Conservation (phyloP, 768 basidiomycete genomes). For the Saitozyma sp. region DNA sequence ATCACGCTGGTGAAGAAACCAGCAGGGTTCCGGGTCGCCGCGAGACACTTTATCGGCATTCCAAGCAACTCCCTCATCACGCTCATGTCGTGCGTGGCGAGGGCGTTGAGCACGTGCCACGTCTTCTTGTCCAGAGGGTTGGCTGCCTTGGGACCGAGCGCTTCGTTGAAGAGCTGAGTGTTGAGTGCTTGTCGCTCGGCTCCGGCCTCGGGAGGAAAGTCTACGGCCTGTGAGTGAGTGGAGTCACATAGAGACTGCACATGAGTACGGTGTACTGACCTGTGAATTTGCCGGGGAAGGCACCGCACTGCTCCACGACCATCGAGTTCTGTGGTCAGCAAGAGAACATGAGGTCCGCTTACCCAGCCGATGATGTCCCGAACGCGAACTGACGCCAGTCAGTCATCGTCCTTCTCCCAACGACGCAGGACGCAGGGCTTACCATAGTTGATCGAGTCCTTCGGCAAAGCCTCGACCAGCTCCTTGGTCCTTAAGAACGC, state of each 20-base stretch:
- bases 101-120: slow-evolving; percentile 31
- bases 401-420: no score
- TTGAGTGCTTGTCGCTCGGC: background rate
- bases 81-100: slow-evolving; percentile 45
- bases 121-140: slow-evolving; percentile 4
- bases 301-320: slow-evolving; percentile 16
- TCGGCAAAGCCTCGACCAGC: slow-evolving; percentile 12
- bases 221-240: slow-evolving; percentile 1
- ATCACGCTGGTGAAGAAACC: slow-evolving; percentile 11
- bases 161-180: background rate
- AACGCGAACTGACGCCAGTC: slow-evolving; percentile 13
- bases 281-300: slow-evolving; percentile 22
- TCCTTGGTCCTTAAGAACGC: slow-evolving; percentile 40
- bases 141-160: slow-evolving; percentile 21
- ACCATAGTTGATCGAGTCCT: slow-evolving; percentile 13
- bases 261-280: background rate
- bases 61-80: slow-evolving; percentile 49
- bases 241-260: background rate
- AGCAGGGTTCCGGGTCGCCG: slow-evolving; percentile 14
- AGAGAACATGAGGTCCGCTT: background rate
- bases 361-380: slow-evolving; percentile 44
- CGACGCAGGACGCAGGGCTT: no score
- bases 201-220: slow-evolving; percentile 13
- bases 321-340: slow-evolving; percentile 12
- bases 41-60: slow-evolving; percentile 29